phyloP scores from a whole-genome alignment of 1,284 basidiomycete species.

The Ceraceosorus guamensis region DNA sequence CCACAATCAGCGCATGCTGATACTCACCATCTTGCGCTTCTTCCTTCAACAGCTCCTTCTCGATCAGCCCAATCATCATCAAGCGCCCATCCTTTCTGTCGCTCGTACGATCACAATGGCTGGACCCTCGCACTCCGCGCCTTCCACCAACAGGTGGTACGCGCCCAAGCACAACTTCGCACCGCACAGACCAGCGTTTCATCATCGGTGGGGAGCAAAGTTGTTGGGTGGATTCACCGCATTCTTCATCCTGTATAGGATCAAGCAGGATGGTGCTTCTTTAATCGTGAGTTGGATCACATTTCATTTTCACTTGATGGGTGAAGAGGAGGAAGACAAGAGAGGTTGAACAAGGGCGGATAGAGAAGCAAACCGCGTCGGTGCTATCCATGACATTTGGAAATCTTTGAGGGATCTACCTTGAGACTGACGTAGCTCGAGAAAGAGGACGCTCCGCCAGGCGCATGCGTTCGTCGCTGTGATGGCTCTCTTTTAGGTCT shows the following conservation, averaged over 20 bases:
- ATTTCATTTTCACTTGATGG: not conserved
- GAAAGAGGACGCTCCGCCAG: not conserved
- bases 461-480: not conserved
- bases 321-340: not conserved
- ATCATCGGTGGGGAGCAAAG: slow-evolving; percentile 39
- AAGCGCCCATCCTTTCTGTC: no score
- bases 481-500: no score
- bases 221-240: slow-evolving; percentile 46
- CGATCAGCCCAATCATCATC: no score
- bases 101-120: not conserved
- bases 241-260: slow-evolving; percentile 48
- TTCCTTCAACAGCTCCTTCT: no score
- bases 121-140: not conserved
- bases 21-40: no score
- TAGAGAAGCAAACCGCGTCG: not conserved
- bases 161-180: slow-evolving; percentile 37
- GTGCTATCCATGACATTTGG: not conserved
- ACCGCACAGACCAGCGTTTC: slow-evolving; percentile 41
- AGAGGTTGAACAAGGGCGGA: not conserved
- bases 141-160: slow-evolving; percentile 24
- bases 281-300: slow-evolving; percentile 32
- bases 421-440: not conserved
- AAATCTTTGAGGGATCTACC: not conserved
- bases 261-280: slow-evolving; percentile 46
- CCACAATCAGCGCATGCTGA: no score